Conservation (phyloP, 176 grass and related monocot species). For the Carex cristatella region DNA sequence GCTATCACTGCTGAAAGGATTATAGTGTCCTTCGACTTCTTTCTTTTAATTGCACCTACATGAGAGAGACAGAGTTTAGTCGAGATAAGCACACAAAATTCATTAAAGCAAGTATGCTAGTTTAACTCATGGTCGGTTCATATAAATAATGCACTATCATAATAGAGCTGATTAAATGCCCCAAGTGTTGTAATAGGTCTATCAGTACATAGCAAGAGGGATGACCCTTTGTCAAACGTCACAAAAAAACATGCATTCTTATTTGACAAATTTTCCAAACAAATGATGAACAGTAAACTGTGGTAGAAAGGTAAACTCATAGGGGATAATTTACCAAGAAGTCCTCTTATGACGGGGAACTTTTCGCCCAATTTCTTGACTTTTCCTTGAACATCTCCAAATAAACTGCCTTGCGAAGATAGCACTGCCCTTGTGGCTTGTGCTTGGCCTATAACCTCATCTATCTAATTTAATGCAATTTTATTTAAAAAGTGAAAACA, state of each 20-base stretch:
- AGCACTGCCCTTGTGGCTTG: conserved; percentile 65
- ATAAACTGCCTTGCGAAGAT: conserved; percentile 51
- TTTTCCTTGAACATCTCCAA: conserved; percentile 90
- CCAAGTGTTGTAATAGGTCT: neutral
- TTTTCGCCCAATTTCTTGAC: conserved; percentile 93
- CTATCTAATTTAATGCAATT: conserved; percentile 48
- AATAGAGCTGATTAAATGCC: neutral
- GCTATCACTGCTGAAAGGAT: conserved; percentile 94
- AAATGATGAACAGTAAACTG: neutral
- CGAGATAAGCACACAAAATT: neutral
- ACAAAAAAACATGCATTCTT: neutral
- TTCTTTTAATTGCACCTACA: conserved; percentile 88
- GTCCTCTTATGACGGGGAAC: conserved; percentile 73
- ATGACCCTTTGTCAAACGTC: neutral
- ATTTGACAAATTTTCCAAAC: neutral
- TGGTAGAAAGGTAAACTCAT: neutral
- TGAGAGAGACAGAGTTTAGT: neutral
- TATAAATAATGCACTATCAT: neutral
- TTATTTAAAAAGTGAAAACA: neutral
- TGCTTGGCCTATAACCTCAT: conserved; percentile 93
- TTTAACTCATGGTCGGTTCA: neutral
- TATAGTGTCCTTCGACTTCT: conserved; percentile 91
- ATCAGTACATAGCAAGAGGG: neutral
- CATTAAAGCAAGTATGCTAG: neutral
- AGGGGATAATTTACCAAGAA: conserved; percentile 57